A percentile compares a stretch with the other conserved stretches of the same genome.
Conservation (phyloP, 2,329 filamentous ascomycete species). For the Trichoderma gracile region DNA sequence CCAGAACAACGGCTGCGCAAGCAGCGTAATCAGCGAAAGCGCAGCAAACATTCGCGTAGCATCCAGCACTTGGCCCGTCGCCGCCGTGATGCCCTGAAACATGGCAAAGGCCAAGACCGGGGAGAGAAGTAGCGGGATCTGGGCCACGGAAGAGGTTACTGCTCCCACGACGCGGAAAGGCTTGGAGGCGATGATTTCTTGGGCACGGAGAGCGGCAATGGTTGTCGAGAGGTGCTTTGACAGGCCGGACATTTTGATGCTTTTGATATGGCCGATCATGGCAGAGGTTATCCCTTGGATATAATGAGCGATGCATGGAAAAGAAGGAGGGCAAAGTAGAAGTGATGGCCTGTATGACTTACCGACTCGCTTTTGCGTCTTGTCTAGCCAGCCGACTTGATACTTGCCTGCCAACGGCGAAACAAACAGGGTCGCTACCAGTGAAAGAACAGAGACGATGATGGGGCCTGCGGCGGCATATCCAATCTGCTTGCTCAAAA, state of each 20-base stretch:
- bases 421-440: slow-evolving; percentile 33
- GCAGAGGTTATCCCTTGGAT: slow-evolving; percentile 35
- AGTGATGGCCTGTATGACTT: slow-evolving; percentile 1
- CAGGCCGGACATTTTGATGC: slow-evolving; percentile 45
- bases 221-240: slow-evolving; percentile 36
- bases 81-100: slow-evolving; percentile 36
- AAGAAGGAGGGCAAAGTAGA: neutral
- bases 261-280: slow-evolving; percentile 45
- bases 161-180: slow-evolving; percentile 40
- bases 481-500: slow-evolving; percentile 40
- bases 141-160: slow-evolving; percentile 41
- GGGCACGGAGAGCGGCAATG: slow-evolving; percentile 37
- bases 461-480: slow-evolving; percentile 39
- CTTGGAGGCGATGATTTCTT: slow-evolving; percentile 36
- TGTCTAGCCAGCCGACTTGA: slow-evolving; percentile 30
- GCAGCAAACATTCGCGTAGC: slow-evolving; percentile 44
- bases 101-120: slow-evolving; percentile 44
- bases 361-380: slow-evolving; percentile 34
- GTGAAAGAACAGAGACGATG: slow-evolving; percentile 34
- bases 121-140: slow-evolving; percentile 38
- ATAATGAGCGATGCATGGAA: neutral
- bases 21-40: slow-evolving; percentile 44
- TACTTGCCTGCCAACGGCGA: slow-evolving; percentile 36
- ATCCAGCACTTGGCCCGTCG: slow-evolving; percentile 35
- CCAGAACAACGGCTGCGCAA: slow-evolving; percentile 42